phyloP scores from a whole-genome alignment of 2,329 filamentous ascomycete species.

The Aureobasidium pullulans region DNA sequence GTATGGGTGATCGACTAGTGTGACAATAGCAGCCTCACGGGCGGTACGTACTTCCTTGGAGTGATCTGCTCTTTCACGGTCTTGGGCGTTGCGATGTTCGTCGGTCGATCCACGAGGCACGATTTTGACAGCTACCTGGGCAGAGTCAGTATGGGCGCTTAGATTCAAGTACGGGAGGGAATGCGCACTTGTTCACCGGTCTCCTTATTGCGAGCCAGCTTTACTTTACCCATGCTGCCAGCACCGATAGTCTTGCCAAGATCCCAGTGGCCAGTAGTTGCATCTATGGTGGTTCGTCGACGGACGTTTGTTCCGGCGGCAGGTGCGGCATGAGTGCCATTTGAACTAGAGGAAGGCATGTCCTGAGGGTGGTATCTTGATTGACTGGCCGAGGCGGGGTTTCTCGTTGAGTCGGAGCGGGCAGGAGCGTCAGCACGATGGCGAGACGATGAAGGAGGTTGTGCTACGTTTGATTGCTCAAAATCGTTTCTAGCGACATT shows the following conservation, averaged over 20 bases:
- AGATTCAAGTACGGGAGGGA: not conserved
- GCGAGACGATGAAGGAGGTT: conserved; percentile 39
- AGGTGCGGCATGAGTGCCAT: conserved; percentile 21
- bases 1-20: conserved; percentile 86
- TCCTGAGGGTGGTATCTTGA: conserved; percentile 38
- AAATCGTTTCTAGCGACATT: conserved; percentile 60
- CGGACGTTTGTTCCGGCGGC: conserved; percentile 28
- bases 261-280: conserved; percentile 86
- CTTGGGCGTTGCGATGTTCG: conserved; percentile 62
- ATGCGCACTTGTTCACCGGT: conserved; percentile 73
- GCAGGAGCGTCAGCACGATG: conserved; percentile 24
- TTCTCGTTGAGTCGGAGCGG: conserved; percentile 50
- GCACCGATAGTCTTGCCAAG: conserved; percentile 95
- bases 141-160: conserved; percentile 1
- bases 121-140: conserved; percentile 90
- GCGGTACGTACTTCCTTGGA: conserved; percentile 95
- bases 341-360: conserved; percentile 24
- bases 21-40: conserved; percentile 92
- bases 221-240: conserved; percentile 98
- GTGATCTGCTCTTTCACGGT: conserved; percentile 85
- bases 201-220: conserved; percentile 83
- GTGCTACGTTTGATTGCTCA: conserved; percentile 62
- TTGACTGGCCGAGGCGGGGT: conserved; percentile 28
- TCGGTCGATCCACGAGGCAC: conserved; percentile 85
- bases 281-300: conserved; percentile 74